These are phyloP conservation scores for Phoma sp. DNA, from an alignment of 2,329 filamentous ascomycete genomes.

Conservation along the genomic window DNA sequence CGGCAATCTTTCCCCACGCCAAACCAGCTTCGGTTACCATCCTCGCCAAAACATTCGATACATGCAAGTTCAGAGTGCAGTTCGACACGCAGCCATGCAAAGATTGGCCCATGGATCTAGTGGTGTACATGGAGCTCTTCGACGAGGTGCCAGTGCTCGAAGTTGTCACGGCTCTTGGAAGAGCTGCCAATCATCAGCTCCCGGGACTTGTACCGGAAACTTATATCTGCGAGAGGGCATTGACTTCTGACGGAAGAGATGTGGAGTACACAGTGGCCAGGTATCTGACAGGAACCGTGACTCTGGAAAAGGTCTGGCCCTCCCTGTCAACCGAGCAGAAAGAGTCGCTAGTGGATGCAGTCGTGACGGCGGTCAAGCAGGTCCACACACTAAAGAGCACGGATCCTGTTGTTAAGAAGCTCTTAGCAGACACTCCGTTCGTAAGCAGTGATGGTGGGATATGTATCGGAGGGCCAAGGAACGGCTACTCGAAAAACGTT, in stretches of 20 bases:
- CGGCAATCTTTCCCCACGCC: conserved; percentile 8
- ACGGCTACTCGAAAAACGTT: conserved; percentile 8
- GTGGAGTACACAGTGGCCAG: conserved; percentile 7
- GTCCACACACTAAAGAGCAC: conserved; percentile 4
- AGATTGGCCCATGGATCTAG: conserved; percentile 11
- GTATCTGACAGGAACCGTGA: conserved; percentile 12
- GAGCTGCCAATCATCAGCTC: conserved; percentile 12
- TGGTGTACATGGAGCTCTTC: conserved; percentile 5
- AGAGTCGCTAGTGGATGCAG: conserved; percentile 7
- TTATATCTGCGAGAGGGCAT: conserved; percentile 1
- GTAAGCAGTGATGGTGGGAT: conserved; percentile 2
- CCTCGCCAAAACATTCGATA: conserved; percentile 10
- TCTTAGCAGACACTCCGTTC: conserved; percentile 9
- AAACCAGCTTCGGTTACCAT: conserved; percentile 8
- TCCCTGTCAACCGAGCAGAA: neutral
- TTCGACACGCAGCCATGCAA: conserved; percentile 9
- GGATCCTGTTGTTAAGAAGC: conserved; percentile 5
- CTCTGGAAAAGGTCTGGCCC: conserved; percentile 9
- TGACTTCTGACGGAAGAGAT: conserved; percentile 12
- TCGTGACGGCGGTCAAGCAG: conserved; percentile 9
- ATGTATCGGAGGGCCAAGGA: conserved; percentile 6
- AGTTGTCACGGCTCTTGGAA: conserved; percentile 8
- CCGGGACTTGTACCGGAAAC: conserved; percentile 12
- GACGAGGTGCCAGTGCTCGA: conserved; percentile 9
- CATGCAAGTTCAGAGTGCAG: conserved; percentile 11